A percentile compares a stretch with the other conserved stretches of the same genome.
Conservation (phyloP, 768 basidiomycete genomes). For the Boletus tomentosulus region DNA sequence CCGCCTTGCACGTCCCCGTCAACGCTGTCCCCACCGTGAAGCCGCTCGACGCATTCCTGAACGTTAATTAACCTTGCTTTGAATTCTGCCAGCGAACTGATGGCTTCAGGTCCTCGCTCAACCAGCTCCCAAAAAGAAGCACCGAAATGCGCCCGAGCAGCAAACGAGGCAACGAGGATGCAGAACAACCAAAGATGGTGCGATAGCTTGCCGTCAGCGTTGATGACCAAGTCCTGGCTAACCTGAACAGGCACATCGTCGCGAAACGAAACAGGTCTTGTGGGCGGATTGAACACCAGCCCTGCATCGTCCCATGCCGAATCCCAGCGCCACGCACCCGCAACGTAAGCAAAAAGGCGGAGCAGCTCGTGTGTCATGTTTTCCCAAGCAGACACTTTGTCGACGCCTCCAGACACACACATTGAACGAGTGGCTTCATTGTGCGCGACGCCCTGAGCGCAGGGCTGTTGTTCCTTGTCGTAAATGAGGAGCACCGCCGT, state of each 20-base stretch:
- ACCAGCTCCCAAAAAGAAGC: slow-evolving; percentile 15
- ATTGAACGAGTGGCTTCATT: slow-evolving; percentile 5
- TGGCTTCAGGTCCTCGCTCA: slow-evolving; percentile 6
- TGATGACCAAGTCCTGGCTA: slow-evolving; percentile 33
- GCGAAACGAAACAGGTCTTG: slow-evolving; percentile 12
- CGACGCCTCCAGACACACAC: slow-evolving; percentile 1
- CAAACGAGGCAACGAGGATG: slow-evolving; percentile 27
- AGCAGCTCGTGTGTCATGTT: slow-evolving; percentile 10
- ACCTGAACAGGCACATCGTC: slow-evolving; percentile 9
- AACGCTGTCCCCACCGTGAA: slow-evolving; percentile 12
- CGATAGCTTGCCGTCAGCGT: slow-evolving; percentile 51
- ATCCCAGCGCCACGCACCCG: slow-evolving; percentile 20
- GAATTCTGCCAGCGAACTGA: slow-evolving; percentile 15
- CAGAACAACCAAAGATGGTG: slow-evolving; percentile 47
- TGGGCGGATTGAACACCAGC: slow-evolving; percentile 24
- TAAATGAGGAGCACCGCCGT: slow-evolving; percentile 22
- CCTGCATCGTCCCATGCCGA: slow-evolving; percentile 24
- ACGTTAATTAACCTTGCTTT: slow-evolving; percentile 24
- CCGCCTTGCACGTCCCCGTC: slow-evolving; percentile 16
- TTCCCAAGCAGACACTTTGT: slow-evolving; percentile 11
- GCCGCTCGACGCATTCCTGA: slow-evolving; percentile 21
- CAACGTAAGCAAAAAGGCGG: slow-evolving; percentile 18
- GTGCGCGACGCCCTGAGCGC: slow-evolving; percentile 16
- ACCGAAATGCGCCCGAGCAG: slow-evolving; percentile 8
- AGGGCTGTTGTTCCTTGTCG: slow-evolving; percentile 17